A percentile compares a stretch with the other conserved stretches of the same genome.
These are phyloP conservation scores for Penicillium canescens DNA, from an alignment of 495 filamentous ascomycete species.

Conservation along the genomic window DNA sequence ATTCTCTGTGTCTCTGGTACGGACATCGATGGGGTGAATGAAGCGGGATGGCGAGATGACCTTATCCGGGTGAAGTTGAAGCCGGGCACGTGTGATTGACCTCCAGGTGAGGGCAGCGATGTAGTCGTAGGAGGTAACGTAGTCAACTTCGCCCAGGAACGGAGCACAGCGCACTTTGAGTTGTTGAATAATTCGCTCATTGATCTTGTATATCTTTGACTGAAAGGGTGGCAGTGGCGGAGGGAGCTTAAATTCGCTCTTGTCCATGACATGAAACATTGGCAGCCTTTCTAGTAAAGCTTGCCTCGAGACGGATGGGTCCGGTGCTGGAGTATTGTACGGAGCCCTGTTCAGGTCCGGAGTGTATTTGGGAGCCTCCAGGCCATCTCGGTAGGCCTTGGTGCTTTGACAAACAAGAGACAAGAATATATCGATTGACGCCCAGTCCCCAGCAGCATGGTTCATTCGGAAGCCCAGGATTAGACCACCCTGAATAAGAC, in stretches of 20 bases:
- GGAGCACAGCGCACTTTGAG: constrained; percentile 10
- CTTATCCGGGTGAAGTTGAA: constrained; percentile 19
- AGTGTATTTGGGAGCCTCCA: constrained; percentile 13
- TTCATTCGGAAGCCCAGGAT: constrained; percentile 19
- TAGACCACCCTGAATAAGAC: constrained; percentile 23
- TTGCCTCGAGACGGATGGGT: constrained; percentile 5
- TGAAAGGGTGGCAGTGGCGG: constrained; percentile 2
- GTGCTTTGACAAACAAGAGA: constrained; percentile 24
- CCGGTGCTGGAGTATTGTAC: constrained; percentile 13
- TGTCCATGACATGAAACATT: constrained; percentile 19
- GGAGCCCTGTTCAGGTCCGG: constrained; percentile 23
- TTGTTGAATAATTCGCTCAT: constrained; percentile 6
- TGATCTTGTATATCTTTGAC: constrained; percentile 20
- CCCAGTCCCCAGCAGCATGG: constrained; percentile 28
- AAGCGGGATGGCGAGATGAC: constrained; percentile 6
- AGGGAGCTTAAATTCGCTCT: constrained; percentile 13
- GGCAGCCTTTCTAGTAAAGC: constrained; percentile 12
- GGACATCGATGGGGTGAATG: constrained; percentile 25
- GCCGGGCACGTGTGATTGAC: constrained; percentile 17
- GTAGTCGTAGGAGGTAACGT: constrained; percentile 28
- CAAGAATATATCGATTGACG: constrained; percentile 24
- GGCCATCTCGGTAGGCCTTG: constrained; percentile 16
- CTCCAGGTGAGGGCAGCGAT: constrained; percentile 27
- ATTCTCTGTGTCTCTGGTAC: constrained; percentile 20
- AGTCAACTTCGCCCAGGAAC: constrained; percentile 14